Conservation (phyloP, 2,329 filamentous ascomycete genomes). For the Aspergillus tamarii region DNA sequence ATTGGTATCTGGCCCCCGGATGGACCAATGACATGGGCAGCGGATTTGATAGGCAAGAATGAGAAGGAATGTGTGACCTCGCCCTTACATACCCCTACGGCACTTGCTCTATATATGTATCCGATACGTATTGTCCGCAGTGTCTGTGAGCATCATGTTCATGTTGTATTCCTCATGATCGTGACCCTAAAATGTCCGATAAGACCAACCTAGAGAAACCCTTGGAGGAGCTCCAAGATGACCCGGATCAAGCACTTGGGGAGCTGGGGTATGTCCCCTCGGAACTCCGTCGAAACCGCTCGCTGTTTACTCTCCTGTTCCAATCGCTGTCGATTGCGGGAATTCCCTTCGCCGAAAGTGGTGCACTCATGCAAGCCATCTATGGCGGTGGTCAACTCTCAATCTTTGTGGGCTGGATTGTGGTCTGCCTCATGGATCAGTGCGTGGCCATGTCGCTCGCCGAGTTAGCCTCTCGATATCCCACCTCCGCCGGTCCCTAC, state of each 20-base stretch:
- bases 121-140: neutral
- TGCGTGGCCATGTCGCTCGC: slow-evolving; percentile 56
- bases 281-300: slow-evolving; percentile 62
- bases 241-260: neutral
- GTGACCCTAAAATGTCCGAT: neutral
- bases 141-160: neutral
- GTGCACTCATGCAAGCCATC: slow-evolving; percentile 45
- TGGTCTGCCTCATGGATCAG: slow-evolving; percentile 57
- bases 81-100: too few relatives aligned
- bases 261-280: neutral
- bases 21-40: neutral
- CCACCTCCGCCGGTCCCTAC: slow-evolving; percentile 57
- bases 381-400: slow-evolving; percentile 52
- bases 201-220: neutral
- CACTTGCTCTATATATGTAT: neutral
- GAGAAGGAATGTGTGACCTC: neutral
- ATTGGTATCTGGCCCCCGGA: neutral
- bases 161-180: neutral
- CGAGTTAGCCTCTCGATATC: slow-evolving; percentile 57
- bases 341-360: slow-evolving; percentile 58
- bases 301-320: slow-evolving; percentile 63
- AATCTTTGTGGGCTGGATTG: slow-evolving; percentile 61
- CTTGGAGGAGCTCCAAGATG: neutral
- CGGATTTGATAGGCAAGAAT: neutral
- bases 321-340: slow-evolving; percentile 65